phyloP scores from a whole-genome alignment of 768 basidiomycete genomes.

The Leucosporidium scottii region DNA sequence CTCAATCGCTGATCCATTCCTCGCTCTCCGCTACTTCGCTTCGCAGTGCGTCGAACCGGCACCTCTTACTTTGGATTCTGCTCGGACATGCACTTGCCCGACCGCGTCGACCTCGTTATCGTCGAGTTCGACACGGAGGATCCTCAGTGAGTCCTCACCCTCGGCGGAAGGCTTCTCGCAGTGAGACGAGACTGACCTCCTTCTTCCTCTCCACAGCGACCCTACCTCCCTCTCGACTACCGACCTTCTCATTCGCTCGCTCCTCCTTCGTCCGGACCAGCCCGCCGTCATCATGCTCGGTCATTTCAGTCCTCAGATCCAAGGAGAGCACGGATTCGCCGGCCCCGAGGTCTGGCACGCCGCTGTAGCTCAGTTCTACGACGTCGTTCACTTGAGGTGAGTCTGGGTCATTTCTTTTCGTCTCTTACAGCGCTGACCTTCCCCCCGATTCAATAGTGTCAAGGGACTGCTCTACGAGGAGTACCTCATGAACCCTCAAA shows the following conservation, averaged over 20 bases:
- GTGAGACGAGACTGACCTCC: neutral
- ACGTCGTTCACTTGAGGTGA: constrained; percentile 79
- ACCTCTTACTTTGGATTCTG: constrained; percentile 95
- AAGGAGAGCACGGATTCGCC: constrained; percentile 68
- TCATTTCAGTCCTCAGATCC: constrained; percentile 83
- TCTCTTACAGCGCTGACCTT: neutral
- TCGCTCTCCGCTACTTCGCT: neutral
- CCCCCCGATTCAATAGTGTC: constrained; percentile 46
- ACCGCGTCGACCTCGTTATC: constrained; percentile 87
- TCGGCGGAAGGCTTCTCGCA: neutral
- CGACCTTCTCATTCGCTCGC: constrained; percentile 83
- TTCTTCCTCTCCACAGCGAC: constrained; percentile 50
- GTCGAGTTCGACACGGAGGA: constrained; percentile 92
- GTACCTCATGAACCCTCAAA: constrained; percentile 65
- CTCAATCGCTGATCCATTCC: neutral
- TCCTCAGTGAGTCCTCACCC: constrained; percentile 55
- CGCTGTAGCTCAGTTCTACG: constrained; percentile 91
- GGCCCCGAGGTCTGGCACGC: constrained; percentile 87
- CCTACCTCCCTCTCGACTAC: constrained; percentile 68
- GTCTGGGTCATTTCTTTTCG: constrained; percentile 2
- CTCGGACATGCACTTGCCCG: constrained; percentile 85
- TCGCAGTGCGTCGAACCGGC: constrained; percentile 68
- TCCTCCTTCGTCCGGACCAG: constrained; percentile 79
- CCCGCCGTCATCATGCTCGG: constrained; percentile 93
- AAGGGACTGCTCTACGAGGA: constrained; percentile 74